Evolutionary conservation across 768 basidiomycete genomes (phyloP).

Genomic region (Amanita brunnescens): DNA sequence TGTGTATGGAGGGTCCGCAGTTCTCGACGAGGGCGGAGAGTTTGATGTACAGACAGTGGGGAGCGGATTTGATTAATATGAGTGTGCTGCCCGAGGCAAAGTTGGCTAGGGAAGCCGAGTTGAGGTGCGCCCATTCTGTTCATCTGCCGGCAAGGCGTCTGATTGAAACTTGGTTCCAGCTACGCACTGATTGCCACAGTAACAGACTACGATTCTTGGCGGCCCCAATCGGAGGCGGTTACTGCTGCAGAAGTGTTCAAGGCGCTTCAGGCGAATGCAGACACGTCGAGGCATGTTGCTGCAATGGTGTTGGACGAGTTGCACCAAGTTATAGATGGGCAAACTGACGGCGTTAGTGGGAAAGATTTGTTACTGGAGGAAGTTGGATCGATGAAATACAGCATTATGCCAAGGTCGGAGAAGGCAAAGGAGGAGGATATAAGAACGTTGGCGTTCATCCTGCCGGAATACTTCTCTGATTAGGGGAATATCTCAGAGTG

Average conservation of each 20-base stretch:
- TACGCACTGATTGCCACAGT: conserved; percentile 87
- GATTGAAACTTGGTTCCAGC: conserved; percentile 29
- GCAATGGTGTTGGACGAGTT: conserved; percentile 63
- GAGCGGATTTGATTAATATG: conserved; percentile 95
- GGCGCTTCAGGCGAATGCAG: conserved; percentile 79
- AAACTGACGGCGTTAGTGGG: conserved; percentile 18
- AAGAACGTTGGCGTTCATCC: conserved; percentile 63
- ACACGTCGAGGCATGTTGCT: conserved; percentile 73
- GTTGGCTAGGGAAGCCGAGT: conserved; percentile 89
- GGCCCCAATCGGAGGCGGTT: conserved; percentile 69
- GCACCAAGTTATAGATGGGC: conserved; percentile 45
- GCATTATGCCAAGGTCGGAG: conserved; percentile 68
- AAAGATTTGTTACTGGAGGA: conserved; percentile 50
- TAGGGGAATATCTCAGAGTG: conserved; percentile 4
- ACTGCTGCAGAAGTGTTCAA: conserved; percentile 89
- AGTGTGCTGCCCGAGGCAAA: conserved; percentile 96
- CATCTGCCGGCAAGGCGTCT: background rate
- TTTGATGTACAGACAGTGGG: conserved; percentile 87
- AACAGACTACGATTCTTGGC: conserved; percentile 97
- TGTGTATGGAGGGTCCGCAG: conserved; percentile 97
- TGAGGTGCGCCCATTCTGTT: conserved; percentile 47
- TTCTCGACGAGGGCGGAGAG: conserved; percentile 99
- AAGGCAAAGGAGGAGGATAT: conserved; percentile 50
- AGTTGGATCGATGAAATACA: conserved; percentile 74
- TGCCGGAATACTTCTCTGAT: conserved; percentile 63